phyloP scores from a whole-genome alignment of 1,139 yeast genomes.

The Zygoascus hellenicus region DNA sequence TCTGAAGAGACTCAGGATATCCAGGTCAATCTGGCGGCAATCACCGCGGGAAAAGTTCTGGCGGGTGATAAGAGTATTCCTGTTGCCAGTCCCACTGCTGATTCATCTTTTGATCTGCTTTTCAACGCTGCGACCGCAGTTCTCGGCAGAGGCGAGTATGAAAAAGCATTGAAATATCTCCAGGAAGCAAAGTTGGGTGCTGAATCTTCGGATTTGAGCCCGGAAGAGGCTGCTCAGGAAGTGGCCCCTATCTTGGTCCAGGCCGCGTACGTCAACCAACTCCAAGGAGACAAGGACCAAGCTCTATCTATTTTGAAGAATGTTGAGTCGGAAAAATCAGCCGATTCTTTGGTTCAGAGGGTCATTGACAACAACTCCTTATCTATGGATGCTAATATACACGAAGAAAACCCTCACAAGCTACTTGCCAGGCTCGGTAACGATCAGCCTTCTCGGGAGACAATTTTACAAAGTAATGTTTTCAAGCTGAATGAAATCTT shows the following conservation, averaged over 20 bases:
- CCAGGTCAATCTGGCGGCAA: slow-evolving; percentile 63
- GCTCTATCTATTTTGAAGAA: slow-evolving; percentile 41
- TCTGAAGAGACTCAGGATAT: slow-evolving; percentile 49
- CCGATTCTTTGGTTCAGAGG: slow-evolving; percentile 14
- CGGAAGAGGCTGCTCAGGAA: slow-evolving; percentile 40
- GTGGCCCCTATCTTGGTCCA: slow-evolving; percentile 63
- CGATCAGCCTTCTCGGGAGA: not conserved
- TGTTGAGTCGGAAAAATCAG: slow-evolving; percentile 17
- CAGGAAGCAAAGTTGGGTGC: slow-evolving; percentile 46
- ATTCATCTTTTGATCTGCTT: slow-evolving; percentile 45
- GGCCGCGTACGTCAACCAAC: slow-evolving; percentile 57
- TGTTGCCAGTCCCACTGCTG: not conserved
- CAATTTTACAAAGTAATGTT: not conserved
- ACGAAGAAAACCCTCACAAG: slow-evolving; percentile 12
- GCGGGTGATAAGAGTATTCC: slow-evolving; percentile 10
- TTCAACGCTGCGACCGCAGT: slow-evolving; percentile 65
- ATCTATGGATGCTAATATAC: slow-evolving; percentile 14
- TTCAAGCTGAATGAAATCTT: slow-evolving; percentile 25
- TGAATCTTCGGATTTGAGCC: slow-evolving; percentile 36
- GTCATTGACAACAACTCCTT: slow-evolving; percentile 21
- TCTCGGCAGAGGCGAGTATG: slow-evolving; percentile 42
- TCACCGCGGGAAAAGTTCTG: slow-evolving; percentile 46
- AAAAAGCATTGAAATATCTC: slow-evolving; percentile 44
- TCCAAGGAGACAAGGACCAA: slow-evolving; percentile 40
- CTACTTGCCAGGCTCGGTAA: slow-evolving; percentile 12